phyloP scores from a whole-genome alignment of 371 early-diverging fungal species.

The Syncephalastrum sp. region DNA sequence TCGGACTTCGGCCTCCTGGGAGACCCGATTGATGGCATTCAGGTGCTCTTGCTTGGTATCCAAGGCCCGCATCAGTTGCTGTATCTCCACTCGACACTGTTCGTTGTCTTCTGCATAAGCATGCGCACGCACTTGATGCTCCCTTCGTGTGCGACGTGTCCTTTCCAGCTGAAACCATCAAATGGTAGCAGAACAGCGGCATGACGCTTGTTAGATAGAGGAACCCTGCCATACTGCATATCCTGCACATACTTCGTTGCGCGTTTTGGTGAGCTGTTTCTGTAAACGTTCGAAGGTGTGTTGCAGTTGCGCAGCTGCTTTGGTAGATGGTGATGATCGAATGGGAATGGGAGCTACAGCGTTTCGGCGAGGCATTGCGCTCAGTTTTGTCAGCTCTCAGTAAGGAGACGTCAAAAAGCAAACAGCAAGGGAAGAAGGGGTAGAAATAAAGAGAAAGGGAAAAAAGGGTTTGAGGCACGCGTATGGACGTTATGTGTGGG shows the following conservation, averaged over 20 bases:
- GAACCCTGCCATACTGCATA: too few species aligned
- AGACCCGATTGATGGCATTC: constrained; percentile 30
- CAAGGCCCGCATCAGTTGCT: constrained; percentile 38
- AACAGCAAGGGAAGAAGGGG: too few species aligned
- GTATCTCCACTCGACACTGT: constrained; percentile 34
- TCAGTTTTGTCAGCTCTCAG: too few species aligned
- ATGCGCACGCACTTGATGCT: constrained; percentile 29
- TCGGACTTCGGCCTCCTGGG: constrained; percentile 16
- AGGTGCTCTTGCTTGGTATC: constrained; percentile 41
- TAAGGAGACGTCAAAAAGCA: too few species aligned
- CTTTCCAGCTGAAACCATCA: constrained; percentile 21
- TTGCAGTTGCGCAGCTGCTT: constrained; percentile 22
- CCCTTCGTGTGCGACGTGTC: constrained; percentile 23
- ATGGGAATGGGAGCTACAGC: too few species aligned
- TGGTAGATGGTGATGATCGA: constrained; percentile 15
- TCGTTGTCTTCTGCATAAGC: constrained; percentile 36
- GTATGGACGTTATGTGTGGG: too few species aligned
- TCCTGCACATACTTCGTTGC: not conserved
- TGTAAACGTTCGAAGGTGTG: constrained; percentile 14
- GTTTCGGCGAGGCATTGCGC: too few species aligned
- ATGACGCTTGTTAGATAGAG: too few species aligned
- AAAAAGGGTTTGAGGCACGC: too few species aligned
- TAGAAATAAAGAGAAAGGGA: too few species aligned
- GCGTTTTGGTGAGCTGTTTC: constrained; percentile 12
- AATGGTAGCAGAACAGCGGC: not conserved